Base-by-base conservation (phyloP, 352 stramenopile species). In the Phytopythium litorale region DNA sequence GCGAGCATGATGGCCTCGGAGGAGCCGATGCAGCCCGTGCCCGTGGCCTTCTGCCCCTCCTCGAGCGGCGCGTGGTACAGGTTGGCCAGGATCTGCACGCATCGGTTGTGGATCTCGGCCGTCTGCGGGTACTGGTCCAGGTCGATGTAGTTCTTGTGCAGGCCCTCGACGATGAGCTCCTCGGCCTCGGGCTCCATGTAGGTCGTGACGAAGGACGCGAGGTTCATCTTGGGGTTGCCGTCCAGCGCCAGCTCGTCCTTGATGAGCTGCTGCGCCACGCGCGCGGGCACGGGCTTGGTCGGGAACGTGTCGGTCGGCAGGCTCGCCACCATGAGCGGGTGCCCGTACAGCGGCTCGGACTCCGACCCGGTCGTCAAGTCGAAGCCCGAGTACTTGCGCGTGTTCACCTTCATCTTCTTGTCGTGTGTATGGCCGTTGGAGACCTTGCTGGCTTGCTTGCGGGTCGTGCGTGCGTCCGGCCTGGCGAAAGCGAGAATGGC, bases 101-200 rank as follows among this genome's bases (percentile, higher is more conserved):
- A 97, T 52, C 84, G 88, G 76, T 98, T 95, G 79, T 97, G 90
- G 68, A 98, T 95, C 70, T 97, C 86, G 9, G 88, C 88, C n/a
- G 84, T 96, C 68, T 96, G 86, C 57, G 91, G 91, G 67, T 98
- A 98, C 67, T 97, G 89, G 67, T 96, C 90, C 64, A 94, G 73
- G 67, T 98, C 92, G 60, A 97, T 97, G 67, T 96, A 94, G 79
- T 98, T 98, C 72, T 97, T 96, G 62, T 84, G 73, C 50, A 97
- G 62, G 0, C 89, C 89, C 57, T 91, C 78, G 21, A 94, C 62
- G 84, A 97, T 96, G 56, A 97, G 74, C n/a, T 96, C 87, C 55
- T 97, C 87, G 19, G 88, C 89, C 49, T 97, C 88, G 0, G 81
- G 79, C 61, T 97, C 90, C 90, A 97, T 97, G 76, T 94, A 96